Percentiles rank a stretch among this genome's conserved stretches.
These are phyloP conservation scores for Cajanus cajan DNA, from an alignment of 306 rosid species.

Conservation along the genomic window DNA sequence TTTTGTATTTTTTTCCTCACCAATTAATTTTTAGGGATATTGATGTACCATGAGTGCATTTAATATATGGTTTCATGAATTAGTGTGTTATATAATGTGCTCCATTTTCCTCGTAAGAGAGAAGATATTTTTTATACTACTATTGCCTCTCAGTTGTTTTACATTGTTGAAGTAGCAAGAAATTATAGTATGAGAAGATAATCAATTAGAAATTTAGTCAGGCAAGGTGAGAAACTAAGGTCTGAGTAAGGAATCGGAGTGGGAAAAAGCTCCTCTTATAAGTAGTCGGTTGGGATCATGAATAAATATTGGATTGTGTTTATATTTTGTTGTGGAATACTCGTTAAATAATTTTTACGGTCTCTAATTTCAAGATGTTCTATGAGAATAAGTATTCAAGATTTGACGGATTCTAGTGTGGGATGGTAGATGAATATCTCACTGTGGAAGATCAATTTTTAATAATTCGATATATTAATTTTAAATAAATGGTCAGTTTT, in stretches of 20 bases:
- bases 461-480: too few species aligned
- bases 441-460: too few species aligned
- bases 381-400: too few species aligned
- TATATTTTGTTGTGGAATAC: too few species aligned
- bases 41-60: constrained; percentile 36
- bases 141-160: not conserved
- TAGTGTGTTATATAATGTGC: constrained; percentile 14
- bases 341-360: too few species aligned
- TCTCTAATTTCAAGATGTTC: too few species aligned
- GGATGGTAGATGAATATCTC: too few species aligned
- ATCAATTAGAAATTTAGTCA: not conserved
- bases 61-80: constrained; percentile 39
- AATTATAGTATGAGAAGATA: not conserved
- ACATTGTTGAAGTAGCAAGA: not conserved
- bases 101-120: not conserved
- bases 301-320: too few species aligned
- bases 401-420: too few species aligned
- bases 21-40: constrained; percentile 31
- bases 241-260: not conserved
- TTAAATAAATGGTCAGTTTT: too few species aligned
- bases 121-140: not conserved
- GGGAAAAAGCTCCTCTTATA: not conserved
- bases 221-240: not conserved
- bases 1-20: constrained; percentile 33
- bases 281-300: not conserved